A percentile compares a stretch with the other conserved stretches of the same genome.
Evolutionary conservation across 352 stramenopile species (phyloP).

Genomic region (Globisporangium abappressorium): DNA sequence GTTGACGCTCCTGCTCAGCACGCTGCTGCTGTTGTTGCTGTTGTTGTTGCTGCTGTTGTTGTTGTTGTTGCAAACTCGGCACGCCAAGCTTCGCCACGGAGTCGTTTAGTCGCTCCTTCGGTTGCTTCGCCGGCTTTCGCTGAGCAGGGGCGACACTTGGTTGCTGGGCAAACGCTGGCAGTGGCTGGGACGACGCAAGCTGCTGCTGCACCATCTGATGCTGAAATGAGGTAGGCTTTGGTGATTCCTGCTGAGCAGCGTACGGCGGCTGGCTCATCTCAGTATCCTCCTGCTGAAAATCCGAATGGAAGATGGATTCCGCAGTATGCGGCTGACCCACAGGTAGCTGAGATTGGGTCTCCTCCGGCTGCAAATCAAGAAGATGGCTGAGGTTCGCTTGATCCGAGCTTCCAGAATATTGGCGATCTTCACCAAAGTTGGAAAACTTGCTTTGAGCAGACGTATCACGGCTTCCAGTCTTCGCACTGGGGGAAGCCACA

Average conservation of each 20-base stretch:
- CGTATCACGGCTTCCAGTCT: conserved; percentile 6
- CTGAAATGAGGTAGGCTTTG: conserved; percentile 4
- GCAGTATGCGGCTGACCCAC: background rate
- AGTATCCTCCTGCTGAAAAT: conserved; percentile 5
- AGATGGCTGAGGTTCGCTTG: conserved; percentile 3
- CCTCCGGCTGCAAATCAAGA: conserved; percentile 10
- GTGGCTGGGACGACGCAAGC: conserved; percentile 1
- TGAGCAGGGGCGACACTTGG: background rate
- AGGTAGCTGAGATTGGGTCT: conserved; percentile 5
- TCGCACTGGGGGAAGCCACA: conserved; percentile 1
- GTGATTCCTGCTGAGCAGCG: conserved; percentile 1
- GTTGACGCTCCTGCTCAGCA: conserved; percentile 21
- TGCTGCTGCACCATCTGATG: conserved; percentile 13
- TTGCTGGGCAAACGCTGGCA: conserved; percentile 8
- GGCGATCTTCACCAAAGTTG: conserved; percentile 11
- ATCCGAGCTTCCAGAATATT: conserved; percentile 10
- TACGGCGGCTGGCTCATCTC: conserved; percentile 9
- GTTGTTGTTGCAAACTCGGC: conserved; percentile 4
- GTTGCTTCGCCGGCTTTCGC: conserved; percentile 9
- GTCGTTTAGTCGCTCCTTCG: conserved; percentile 4
- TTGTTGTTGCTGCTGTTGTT: conserved; percentile 1
- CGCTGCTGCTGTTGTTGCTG: conserved; percentile 17
- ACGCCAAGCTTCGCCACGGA: background rate
- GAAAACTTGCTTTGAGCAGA: conserved; percentile 13
- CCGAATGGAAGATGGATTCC: conserved; percentile 8